Conservation (phyloP, 805 yeast genomes). For the Cyberlindnera amylophila region DNA sequence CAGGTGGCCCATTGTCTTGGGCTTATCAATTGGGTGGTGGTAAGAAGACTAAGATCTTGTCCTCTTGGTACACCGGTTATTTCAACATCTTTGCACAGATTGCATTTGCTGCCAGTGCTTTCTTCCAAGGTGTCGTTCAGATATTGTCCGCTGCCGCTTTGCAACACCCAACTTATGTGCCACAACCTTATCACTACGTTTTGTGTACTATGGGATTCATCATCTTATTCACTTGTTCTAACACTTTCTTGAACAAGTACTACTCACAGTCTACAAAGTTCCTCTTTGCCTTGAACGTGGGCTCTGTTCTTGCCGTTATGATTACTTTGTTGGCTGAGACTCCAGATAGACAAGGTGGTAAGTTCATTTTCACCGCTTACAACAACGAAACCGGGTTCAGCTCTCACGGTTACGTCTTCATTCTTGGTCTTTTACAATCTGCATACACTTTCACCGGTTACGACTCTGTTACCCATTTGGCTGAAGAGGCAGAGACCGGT, state of each 20-base stretch:
- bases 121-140: conserved; percentile 26
- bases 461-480: conserved; percentile 34
- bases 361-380: conserved; percentile 27
- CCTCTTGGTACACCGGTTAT: conserved; percentile 32
- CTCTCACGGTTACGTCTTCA: conserved; percentile 27
- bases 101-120: conserved; percentile 26
- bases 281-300: conserved; percentile 20
- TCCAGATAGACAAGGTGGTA: conserved; percentile 23
- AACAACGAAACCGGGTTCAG: conserved; percentile 24
- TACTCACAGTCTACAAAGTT: conserved; percentile 23
- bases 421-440: conserved; percentile 26
- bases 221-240: conserved; percentile 21
- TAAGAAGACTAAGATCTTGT: conserved; percentile 21
- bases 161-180: conserved; percentile 16
- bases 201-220: conserved; percentile 24
- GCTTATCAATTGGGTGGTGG: conserved; percentile 30
- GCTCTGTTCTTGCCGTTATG: conserved; percentile 21
- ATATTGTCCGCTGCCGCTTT: conserved; percentile 22
- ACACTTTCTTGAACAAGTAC: conserved; percentile 23
- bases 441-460: conserved; percentile 31
- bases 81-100: conserved; percentile 28
- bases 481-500: conserved; percentile 31
- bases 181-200: conserved; percentile 23
- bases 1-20: conserved; percentile 36
- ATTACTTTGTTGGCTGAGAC: conserved; percentile 22